A percentile compares a stretch with the other conserved stretches of the same genome.
Conservation (phyloP, 805 yeast species). For the Kodamaea lidongshanica region DNA sequence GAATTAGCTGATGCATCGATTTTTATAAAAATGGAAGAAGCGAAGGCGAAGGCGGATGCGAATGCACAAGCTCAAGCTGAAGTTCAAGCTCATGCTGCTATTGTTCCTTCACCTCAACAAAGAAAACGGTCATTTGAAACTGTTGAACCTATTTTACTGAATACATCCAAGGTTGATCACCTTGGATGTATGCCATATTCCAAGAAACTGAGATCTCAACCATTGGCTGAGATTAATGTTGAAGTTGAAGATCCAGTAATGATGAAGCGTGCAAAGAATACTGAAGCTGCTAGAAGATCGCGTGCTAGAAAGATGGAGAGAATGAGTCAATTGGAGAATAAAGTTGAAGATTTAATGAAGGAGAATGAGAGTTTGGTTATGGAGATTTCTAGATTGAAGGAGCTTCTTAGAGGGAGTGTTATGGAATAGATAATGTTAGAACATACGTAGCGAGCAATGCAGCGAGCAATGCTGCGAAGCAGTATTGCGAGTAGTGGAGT, state of each 20-base stretch:
- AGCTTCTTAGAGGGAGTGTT: constrained; percentile 34
- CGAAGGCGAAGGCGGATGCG: background rate
- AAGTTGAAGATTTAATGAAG: constrained; percentile 57
- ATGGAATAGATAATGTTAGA: constrained; percentile 1
- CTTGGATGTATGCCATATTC: constrained; percentile 72
- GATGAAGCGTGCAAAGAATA: constrained; percentile 89
- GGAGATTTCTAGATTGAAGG: constrained; percentile 59
- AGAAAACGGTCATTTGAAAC: constrained; percentile 20
- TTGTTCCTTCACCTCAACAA: too few relatives aligned
- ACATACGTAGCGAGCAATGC: too few relatives aligned
- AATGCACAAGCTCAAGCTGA: constrained; percentile 8
- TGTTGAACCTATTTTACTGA: too few relatives aligned
- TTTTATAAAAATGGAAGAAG: constrained; percentile 6
- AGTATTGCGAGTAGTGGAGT: too few relatives aligned
- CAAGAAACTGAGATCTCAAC: constrained; percentile 68
- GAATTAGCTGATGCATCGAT: constrained; percentile 9
- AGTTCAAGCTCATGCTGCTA: constrained; percentile 14
- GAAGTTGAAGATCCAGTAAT: constrained; percentile 62
- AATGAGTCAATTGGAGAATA: constrained; percentile 73
- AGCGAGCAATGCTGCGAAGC: too few relatives aligned
- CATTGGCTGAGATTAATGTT: constrained; percentile 62
- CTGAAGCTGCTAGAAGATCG: constrained; percentile 96
- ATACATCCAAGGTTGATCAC: constrained; percentile 57
- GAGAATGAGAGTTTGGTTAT: constrained; percentile 55
- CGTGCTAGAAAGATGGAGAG: constrained; percentile 89